A percentile compares a stretch with the other conserved stretches of the same genome.
phyloP scores from a whole-genome alignment of 2,329 filamentous ascomycete species.

The Westerdykella sp. region DNA sequence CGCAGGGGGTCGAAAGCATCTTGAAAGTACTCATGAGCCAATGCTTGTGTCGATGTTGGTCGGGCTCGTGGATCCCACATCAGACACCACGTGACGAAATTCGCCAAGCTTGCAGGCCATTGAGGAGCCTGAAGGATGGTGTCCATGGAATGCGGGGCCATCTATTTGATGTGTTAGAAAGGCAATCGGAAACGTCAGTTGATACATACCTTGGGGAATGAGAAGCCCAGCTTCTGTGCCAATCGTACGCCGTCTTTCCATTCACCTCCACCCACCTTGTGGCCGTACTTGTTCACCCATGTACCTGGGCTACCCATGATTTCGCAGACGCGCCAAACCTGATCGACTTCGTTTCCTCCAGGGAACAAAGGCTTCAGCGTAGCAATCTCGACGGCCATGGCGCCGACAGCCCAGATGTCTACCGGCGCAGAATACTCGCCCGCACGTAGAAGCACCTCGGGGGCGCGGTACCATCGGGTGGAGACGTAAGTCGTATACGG shows the following conservation, averaged over 20 bases:
- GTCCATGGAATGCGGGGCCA: constrained; percentile 96
- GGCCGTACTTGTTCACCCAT: constrained; percentile 91
- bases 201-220: constrained; percentile 69
- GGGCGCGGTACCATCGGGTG: constrained; percentile 90
- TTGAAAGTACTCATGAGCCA: constrained; percentile 89
- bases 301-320: constrained; percentile 98
- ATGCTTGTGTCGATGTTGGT: constrained; percentile 87
- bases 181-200: neutral
- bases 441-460: constrained; percentile 86
- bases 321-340: constrained; percentile 97
- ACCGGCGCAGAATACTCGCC: constrained; percentile 97
- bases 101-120: constrained; percentile 80
- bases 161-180: constrained; percentile 51
- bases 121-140: constrained; percentile 84
- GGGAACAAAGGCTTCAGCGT: constrained; percentile 96
- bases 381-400: constrained; percentile 97
- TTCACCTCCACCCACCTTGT: constrained; percentile 85
- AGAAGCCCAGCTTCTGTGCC: constrained; percentile 94
- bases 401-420: constrained; percentile 96
- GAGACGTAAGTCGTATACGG: constrained; percentile 99
- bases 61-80: constrained; percentile 97
- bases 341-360: constrained; percentile 95
- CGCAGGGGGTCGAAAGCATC: constrained; percentile 88
- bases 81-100: constrained; percentile 96
- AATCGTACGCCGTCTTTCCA: constrained; percentile 93